Conservation (phyloP, 73 alveolate genomes). For the Paramecium pentaurelia region DNA sequence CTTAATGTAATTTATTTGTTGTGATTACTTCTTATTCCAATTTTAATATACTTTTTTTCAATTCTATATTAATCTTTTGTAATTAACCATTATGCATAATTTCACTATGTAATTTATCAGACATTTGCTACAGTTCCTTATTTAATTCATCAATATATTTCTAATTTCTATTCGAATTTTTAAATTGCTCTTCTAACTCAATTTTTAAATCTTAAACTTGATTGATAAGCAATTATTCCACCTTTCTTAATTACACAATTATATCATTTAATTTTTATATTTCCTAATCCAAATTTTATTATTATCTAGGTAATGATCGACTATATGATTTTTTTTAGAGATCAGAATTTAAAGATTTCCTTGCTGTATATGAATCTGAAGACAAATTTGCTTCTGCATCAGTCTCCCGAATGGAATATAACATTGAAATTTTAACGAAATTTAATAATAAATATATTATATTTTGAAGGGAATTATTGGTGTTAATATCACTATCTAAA, state of each 20-base stretch:
- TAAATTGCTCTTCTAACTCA: background rate
- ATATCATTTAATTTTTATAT: background rate
- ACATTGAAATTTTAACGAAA: slow-evolving; percentile 35
- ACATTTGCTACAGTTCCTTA: background rate
- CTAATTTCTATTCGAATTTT: background rate
- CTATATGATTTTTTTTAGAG: background rate
- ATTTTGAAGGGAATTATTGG: slow-evolving; percentile 2
- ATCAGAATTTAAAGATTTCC: background rate
- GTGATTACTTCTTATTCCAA: slow-evolving; percentile 1
- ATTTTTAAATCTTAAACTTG: background rate
- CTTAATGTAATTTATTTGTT: background rate
- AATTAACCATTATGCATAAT: background rate
- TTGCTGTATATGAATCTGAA: slow-evolving; percentile 31
- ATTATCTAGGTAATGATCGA: background rate
- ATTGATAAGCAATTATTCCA: background rate
- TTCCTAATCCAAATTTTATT: background rate
- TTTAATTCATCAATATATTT: background rate
- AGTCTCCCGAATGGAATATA: background rate
- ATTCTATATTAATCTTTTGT: background rate
- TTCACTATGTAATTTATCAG: slow-evolving; percentile 17
- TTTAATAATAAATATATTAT: slow-evolving; percentile 2
- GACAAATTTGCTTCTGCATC: slow-evolving; percentile 10
- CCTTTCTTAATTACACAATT: background rate
- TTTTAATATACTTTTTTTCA: background rate
- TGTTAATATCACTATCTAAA: slow-evolving; percentile 23